phyloP scores from a whole-genome alignment of 2,329 filamentous ascomycete genomes.

The Didymella pomorum region DNA sequence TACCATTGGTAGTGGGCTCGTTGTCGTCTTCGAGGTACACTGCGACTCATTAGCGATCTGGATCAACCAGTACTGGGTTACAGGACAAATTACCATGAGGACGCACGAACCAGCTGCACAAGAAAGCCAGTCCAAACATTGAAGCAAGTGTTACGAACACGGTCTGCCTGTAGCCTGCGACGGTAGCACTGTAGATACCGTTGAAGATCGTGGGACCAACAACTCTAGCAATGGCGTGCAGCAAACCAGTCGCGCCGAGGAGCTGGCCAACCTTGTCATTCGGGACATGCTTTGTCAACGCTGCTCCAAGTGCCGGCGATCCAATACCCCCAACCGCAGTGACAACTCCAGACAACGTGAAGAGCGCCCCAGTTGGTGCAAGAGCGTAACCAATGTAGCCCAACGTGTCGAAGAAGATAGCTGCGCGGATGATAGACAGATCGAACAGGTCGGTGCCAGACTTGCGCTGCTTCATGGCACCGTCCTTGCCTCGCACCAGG shows the following conservation, averaged over 20 bases:
- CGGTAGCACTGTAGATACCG: conserved; percentile 82
- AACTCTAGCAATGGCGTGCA: conserved; percentile 83
- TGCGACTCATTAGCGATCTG: not conserved
- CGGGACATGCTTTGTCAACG: conserved; percentile 90
- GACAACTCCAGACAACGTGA: conserved; percentile 75
- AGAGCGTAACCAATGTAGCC: conserved; percentile 80
- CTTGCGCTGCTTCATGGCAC: conserved; percentile 50
- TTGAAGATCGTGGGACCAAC: conserved; percentile 85
- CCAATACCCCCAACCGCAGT: conserved; percentile 84
- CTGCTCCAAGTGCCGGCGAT: conserved; percentile 82
- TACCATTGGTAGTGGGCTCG: not conserved
- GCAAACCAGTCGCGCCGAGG: conserved; percentile 84
- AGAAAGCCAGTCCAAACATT: conserved; percentile 71
- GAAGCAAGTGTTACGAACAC: conserved; percentile 78
- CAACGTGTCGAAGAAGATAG: conserved; percentile 77
- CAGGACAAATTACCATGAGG: conserved; percentile 70
- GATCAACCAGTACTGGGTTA: no score
- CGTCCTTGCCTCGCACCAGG: conserved; percentile 68
- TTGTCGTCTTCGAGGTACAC: conserved; percentile 17
- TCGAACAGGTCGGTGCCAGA: conserved; percentile 80
- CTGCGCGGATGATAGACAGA: conserved; percentile 75
- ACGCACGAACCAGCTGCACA: conserved; percentile 73
- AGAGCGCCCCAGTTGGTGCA: conserved; percentile 67
- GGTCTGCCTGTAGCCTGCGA: conserved; percentile 78
- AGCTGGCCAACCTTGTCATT: conserved; percentile 82